Percentiles rank a stretch among this genome's conserved stretches.
phyloP scores from a whole-genome alignment of 192 early-diverging fungal species.

The Thoreauomyces humboldtii region DNA sequence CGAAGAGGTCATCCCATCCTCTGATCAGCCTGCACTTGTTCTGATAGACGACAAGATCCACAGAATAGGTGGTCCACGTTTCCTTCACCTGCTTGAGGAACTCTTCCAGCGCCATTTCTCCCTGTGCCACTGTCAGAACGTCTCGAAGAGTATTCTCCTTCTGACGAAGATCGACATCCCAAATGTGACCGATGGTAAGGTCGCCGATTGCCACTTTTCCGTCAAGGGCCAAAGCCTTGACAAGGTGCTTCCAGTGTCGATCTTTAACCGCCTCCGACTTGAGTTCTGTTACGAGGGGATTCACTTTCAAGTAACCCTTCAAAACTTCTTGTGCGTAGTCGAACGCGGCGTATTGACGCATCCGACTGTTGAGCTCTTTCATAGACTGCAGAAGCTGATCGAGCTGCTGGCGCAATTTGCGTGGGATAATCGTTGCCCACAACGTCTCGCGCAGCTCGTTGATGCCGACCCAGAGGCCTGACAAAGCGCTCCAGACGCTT shows the following conservation, averaged over 20 bases:
- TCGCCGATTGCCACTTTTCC: constrained; percentile 67
- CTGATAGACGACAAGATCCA: constrained; percentile 97
- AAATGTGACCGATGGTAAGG: constrained; percentile 91
- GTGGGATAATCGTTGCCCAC: constrained; percentile 84
- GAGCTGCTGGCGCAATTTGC: constrained; percentile 85
- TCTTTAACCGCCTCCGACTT: constrained; percentile 96
- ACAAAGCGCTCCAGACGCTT: constrained; percentile 84
- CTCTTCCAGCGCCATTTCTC: constrained; percentile 99
- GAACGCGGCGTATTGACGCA: constrained; percentile 96
- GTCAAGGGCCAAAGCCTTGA: constrained; percentile 78
- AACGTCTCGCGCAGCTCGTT: constrained; percentile 81
- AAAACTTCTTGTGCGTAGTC: constrained; percentile 90
- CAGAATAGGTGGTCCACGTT: constrained; percentile 86
- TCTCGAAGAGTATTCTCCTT: constrained; percentile 86
- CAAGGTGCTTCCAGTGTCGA: constrained; percentile 94
- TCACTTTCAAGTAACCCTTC: constrained; percentile 74
- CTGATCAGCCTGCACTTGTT: constrained; percentile 94
- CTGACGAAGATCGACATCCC: constrained; percentile 88
- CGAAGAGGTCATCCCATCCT: constrained; percentile 98
- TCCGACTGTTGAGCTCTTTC: constrained; percentile 93
- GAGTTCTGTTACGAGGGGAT: constrained; percentile 78
- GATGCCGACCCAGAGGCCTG: constrained; percentile 78
- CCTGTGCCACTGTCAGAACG: constrained; percentile 88
- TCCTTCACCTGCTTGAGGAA: constrained; percentile 90
- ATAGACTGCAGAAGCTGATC: constrained; percentile 76